These are phyloP conservation scores for Globisporangium abappressorium DNA, from an alignment of 352 stramenopile genomes.

Conservation along the genomic window DNA sequence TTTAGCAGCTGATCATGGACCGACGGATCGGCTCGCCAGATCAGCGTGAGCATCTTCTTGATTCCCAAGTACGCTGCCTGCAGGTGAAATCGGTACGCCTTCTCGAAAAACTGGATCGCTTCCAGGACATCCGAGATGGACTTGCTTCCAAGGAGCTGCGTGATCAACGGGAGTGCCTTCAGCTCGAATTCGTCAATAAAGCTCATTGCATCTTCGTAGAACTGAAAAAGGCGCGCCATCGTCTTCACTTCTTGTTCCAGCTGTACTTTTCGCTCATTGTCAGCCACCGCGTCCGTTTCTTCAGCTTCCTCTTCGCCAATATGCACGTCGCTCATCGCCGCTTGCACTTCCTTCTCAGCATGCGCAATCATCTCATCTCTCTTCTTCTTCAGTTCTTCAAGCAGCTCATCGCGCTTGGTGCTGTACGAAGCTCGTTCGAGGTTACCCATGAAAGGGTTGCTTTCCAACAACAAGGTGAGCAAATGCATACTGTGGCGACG, in stretches of 20 bases:
- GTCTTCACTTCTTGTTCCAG: conserved; percentile 71
- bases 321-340: conserved; percentile 40
- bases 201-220: conserved; percentile 87
- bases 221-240: conserved; percentile 86
- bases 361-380: conserved; percentile 77
- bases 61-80: conserved; percentile 88
- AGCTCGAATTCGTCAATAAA: conserved; percentile 93
- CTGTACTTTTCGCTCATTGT: conserved; percentile 39
- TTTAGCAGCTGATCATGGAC: conserved; percentile 91
- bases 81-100: conserved; percentile 88
- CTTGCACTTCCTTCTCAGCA: conserved; percentile 70
- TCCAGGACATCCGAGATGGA: conserved; percentile 92
- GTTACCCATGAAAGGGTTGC: conserved; percentile 93
- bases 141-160: conserved; percentile 87
- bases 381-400: conserved; percentile 58
- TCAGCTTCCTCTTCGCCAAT: conserved; percentile 7
- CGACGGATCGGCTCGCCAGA: conserved; percentile 86
- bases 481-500: conserved; percentile 86
- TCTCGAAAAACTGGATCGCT: conserved; percentile 93
- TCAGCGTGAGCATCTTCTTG: conserved; percentile 89
- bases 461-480: conserved; percentile 88
- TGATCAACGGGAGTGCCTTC: conserved; percentile 67
- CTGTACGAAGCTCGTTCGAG: conserved; percentile 83
- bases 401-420: conserved; percentile 75
- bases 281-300: conserved; percentile 11